These are phyloP conservation scores for Diphasiastrum complanatum DNA, from an alignment of 83 land plant genomes.

Conservation along the genomic window DNA sequence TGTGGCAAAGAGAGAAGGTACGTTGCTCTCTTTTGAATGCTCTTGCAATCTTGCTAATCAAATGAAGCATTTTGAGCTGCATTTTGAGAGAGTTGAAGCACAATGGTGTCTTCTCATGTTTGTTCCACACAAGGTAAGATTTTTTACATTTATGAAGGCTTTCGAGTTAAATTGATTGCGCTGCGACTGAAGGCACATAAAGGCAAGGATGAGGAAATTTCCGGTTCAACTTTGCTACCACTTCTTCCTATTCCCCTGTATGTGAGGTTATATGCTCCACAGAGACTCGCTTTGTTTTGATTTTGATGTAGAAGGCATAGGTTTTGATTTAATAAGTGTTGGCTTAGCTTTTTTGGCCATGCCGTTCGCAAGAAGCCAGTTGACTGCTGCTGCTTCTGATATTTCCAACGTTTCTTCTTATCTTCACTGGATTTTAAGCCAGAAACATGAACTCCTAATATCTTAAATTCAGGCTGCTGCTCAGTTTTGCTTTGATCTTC, in stretches of 20 bases:
- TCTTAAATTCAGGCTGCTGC: constrained; percentile 49
- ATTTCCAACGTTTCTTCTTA: constrained; percentile 48
- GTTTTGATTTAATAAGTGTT: constrained; percentile 43
- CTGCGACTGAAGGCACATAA: too few relatives aligned
- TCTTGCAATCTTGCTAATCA: too few relatives aligned
- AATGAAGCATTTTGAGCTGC: too few relatives aligned
- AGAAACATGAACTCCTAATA: constrained; percentile 63
- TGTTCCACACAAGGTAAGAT: too few relatives aligned
- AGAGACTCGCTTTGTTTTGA: constrained; percentile 47
- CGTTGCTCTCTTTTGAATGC: too few relatives aligned
- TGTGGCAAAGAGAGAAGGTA: too few relatives aligned
- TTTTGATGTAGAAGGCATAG: constrained; percentile 18
- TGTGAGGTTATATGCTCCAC: constrained; percentile 71
- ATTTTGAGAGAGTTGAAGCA: too few relatives aligned
- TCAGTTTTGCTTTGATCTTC: constrained; percentile 33
- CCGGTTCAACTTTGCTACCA: constrained; percentile 38
- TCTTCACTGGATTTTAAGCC: constrained; percentile 45
- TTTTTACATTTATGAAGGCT: too few relatives aligned
- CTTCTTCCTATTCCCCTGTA: constrained; percentile 32
- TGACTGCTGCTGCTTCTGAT: constrained; percentile 54
- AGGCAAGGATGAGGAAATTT: constrained; percentile 46
- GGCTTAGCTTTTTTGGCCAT: constrained; percentile 52
- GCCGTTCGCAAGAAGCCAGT: constrained; percentile 83
- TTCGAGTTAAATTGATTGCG: too few relatives aligned
- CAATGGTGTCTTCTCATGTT: too few relatives aligned